These are phyloP conservation scores for Monarda citriodora DNA, from an alignment of 305 asterid species.

Conservation along the genomic window DNA sequence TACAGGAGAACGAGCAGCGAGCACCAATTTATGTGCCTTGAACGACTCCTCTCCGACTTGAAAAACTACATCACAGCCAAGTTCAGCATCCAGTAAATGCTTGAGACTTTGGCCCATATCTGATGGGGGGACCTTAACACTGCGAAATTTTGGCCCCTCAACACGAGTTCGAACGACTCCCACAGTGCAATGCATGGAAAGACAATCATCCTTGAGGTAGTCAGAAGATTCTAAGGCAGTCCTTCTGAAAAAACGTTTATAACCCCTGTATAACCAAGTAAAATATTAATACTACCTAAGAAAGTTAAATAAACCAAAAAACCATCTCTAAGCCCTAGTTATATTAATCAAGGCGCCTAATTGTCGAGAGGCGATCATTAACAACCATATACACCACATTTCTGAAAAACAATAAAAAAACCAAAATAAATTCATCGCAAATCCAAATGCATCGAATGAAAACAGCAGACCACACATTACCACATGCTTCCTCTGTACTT, in stretches of 20 bases:
- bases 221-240: constrained; percentile 81
- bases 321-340: constrained; percentile 5
- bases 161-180: constrained; percentile 95
- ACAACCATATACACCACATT: not conserved
- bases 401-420: not conserved
- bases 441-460: constrained; percentile 6
- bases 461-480: constrained; percentile 34
- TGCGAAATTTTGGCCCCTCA: constrained; percentile 71
- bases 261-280: constrained; percentile 75
- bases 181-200: constrained; percentile 88
- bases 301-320: not conserved
- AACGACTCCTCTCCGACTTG: constrained; percentile 80
- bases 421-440: not conserved
- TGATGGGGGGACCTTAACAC: constrained; percentile 68
- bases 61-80: constrained; percentile 74
- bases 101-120: constrained; percentile 86
- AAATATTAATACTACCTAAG: not conserved
- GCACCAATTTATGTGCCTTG: constrained; percentile 86
- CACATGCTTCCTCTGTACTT: constrained; percentile 98
- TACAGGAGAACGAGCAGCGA: constrained; percentile 97
- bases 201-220: constrained; percentile 89
- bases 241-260: constrained; percentile 87
- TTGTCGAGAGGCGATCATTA: not conserved
- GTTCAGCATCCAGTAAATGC: constrained; percentile 67
- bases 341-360: constrained; percentile 9